Conservation (phyloP, 768 basidiomycete genomes). For the Lactarius sp. region DNA sequence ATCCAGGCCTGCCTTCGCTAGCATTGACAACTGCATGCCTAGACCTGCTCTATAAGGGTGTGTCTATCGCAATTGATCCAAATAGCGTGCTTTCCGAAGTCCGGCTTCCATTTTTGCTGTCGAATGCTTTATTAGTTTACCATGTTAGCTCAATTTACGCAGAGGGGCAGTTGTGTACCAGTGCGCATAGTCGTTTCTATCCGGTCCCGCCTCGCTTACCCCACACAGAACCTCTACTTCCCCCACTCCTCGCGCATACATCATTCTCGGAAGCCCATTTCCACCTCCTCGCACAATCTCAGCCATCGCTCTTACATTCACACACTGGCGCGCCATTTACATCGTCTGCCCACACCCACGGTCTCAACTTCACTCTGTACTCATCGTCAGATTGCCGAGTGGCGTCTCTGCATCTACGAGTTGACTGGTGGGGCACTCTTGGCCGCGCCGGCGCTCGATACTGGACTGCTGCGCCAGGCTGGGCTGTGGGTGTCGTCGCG, state of each 20-base stretch:
- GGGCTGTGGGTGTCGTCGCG: slow-evolving; percentile 68
- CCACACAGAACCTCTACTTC: slow-evolving; percentile 46
- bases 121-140: slow-evolving; percentile 64
- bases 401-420: slow-evolving; percentile 41
- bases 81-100: slow-evolving; percentile 42
- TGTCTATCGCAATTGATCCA: slow-evolving; percentile 33
- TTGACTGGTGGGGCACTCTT: slow-evolving; percentile 69
- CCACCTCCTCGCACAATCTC: slow-evolving; percentile 40
- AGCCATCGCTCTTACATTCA: slow-evolving; percentile 55
- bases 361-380: slow-evolving; percentile 55
- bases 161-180: slow-evolving; percentile 29
- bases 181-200: slow-evolving; percentile 24
- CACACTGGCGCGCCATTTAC: slow-evolving; percentile 67
- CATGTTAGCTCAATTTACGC: slow-evolving; percentile 38
- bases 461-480: slow-evolving; percentile 62
- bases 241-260: slow-evolving; percentile 62
- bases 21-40: slow-evolving; percentile 8
- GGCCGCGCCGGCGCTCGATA: slow-evolving; percentile 73
- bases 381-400: slow-evolving; percentile 53
- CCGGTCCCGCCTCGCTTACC: not conserved
- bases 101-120: slow-evolving; percentile 50
- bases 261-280: slow-evolving; percentile 71
- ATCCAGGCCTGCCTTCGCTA: slow-evolving; percentile 16
- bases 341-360: slow-evolving; percentile 30
- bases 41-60: slow-evolving; percentile 17